These are phyloP conservation scores for Cochlearia excelsa DNA, from an alignment of 345 rosid species.

Conservation along the genomic window DNA sequence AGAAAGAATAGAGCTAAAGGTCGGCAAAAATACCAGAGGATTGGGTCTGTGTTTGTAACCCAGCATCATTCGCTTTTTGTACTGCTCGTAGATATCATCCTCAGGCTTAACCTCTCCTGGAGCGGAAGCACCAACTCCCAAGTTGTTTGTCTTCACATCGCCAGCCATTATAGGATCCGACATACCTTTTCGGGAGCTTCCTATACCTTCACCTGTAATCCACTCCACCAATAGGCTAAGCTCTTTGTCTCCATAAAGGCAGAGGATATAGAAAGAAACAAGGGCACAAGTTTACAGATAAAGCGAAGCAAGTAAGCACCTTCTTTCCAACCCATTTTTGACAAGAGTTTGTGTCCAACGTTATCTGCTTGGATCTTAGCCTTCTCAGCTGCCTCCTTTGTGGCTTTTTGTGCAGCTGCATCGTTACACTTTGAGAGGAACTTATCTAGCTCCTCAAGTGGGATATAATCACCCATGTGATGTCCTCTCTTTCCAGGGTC, in stretches of 20 bases:
- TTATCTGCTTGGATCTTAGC: constrained; percentile 93
- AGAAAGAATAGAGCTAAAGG: constrained; percentile 2
- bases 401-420: constrained; percentile 60
- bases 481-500: constrained; percentile 70
- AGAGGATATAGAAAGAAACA: constrained; percentile 35
- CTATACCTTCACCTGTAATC: constrained; percentile 92
- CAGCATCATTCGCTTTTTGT: constrained; percentile 99
- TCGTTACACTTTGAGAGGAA: constrained; percentile 82
- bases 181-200: constrained; percentile 85
- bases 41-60: constrained; percentile 94
- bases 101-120: constrained; percentile 92
- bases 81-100: constrained; percentile 97
- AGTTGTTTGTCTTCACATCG: constrained; percentile 71
- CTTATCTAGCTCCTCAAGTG: constrained; percentile 85
- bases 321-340: constrained; percentile 99
- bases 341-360: constrained; percentile 88
- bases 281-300: constrained; percentile 32
- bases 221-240: constrained; percentile 37
- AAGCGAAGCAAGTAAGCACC: constrained; percentile 44
- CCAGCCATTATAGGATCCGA: constrained; percentile 94
- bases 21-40: constrained; percentile 61
- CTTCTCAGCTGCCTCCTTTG: constrained; percentile 68
- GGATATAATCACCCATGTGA: constrained; percentile 99
- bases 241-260: constrained; percentile 31
- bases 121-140: constrained; percentile 92